A percentile compares a stretch with the other conserved stretches of the same genome.
These are phyloP conservation scores for Gremmenia infestans DNA, from an alignment of 2,329 filamentous ascomycete species.

Conservation along the genomic window DNA sequence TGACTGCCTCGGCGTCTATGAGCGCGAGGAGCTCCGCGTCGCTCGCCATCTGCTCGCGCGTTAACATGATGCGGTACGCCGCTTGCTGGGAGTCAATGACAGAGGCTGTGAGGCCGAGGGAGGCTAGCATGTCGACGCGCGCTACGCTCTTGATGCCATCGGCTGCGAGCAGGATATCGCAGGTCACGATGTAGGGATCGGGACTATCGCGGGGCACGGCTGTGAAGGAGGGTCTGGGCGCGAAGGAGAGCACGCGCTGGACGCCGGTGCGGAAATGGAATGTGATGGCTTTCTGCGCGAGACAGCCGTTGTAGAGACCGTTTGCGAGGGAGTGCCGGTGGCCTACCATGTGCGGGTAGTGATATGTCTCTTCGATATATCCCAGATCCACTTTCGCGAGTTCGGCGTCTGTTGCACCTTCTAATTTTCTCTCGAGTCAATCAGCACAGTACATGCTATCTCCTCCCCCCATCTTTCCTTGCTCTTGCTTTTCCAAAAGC, in stretches of 20 bases:
- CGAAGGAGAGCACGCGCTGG: conserved; percentile 52
- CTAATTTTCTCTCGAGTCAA: conserved; percentile 28
- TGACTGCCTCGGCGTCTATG: conserved; percentile 61
- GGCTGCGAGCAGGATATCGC: conserved; percentile 47
- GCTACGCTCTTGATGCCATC: conserved; percentile 52
- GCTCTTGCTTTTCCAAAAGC: neutral
- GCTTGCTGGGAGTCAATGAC: conserved; percentile 70
- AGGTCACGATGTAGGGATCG: too few species aligned
- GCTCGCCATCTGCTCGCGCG: conserved; percentile 58
- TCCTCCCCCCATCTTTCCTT: too few species aligned
- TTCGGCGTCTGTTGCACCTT: conserved; percentile 64
- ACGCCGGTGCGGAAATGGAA: conserved; percentile 63
- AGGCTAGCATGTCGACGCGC: conserved; percentile 49
- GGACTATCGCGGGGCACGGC: conserved; percentile 44
- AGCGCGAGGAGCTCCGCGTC: conserved; percentile 65
- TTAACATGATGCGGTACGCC: conserved; percentile 74
- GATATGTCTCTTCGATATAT: conserved; percentile 63
- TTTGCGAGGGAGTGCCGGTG: conserved; percentile 69
- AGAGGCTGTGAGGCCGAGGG: conserved; percentile 38
- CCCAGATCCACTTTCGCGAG: conserved; percentile 65
- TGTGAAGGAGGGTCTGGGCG: conserved; percentile 54
- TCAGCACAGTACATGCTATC: too few species aligned
- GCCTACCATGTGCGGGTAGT: conserved; percentile 74
- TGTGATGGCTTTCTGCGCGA: conserved; percentile 54
- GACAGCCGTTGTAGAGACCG: conserved; percentile 66